Evolutionary conservation across 2,329 filamentous ascomycete genomes (phyloP), one percentile per base, ranked within the genome.

Genomic region (Colletotrichum lini): DNA sequence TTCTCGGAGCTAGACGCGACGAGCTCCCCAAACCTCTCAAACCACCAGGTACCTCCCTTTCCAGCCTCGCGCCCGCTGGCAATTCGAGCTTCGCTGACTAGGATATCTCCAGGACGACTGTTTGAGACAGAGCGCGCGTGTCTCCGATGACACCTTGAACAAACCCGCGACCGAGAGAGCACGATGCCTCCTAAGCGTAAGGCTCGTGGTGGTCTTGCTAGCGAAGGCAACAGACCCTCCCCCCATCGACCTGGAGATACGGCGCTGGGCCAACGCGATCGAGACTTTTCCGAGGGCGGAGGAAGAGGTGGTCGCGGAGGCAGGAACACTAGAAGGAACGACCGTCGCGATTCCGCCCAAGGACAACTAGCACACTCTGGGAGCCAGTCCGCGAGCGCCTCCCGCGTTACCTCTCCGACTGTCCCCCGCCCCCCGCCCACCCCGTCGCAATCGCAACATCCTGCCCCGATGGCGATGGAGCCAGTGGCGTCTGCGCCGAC

Each of bases 171-270:
- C 40, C 58, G 52, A 65, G 69, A 72, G 69, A 72, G 69, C 78
- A 77, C 75, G 72, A 90, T 90, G 88, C 84, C 87, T 82, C 85
- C 86, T 38, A 90, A 90, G 82, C 85, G 89, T 76, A 91, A 90
- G 85, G 86, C 88, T 79, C 82, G 83, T 77, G 87, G 89, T 58
- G 83, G 88, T 74, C 80, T 80, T 62, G 82, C 82, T 72, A 80
- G 81, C 73, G 88, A 90, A 69, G 84, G 82, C 67, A 81, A 81
- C 73, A 85, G 90, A 72, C 89, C 90, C 23, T 87, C 90, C 61
- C 90, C 91, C 62, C 89, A 92, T 80, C 88, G 89, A 44, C 90
- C 90, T 57, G 85, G 84, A 63, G 87, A 91, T 75, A 86, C 86
- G 8, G 77, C 81, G 49, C 77, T 90, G 65, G 88, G 83, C 53